Evolutionary conservation across 2,329 filamentous ascomycete genomes (phyloP).

Genomic region (Beauveria asiatica): DNA sequence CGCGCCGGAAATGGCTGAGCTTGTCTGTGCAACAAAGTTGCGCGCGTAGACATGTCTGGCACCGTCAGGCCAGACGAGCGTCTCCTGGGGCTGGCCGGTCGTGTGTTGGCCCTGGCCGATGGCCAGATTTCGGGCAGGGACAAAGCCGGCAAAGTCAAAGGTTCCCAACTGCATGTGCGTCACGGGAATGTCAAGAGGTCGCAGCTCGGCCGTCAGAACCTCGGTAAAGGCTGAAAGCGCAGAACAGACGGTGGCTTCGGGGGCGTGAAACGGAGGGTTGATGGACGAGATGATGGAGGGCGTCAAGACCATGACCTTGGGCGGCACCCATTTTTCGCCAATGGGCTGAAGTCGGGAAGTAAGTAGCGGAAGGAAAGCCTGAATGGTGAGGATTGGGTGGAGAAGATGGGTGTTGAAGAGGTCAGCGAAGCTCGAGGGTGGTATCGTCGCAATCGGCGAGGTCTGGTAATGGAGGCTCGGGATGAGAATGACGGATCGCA

Average conservation of each 20-base stretch:
- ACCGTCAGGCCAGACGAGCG: slow-evolving; percentile 54
- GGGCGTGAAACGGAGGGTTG: slow-evolving; percentile 70
- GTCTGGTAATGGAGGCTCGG: slow-evolving; percentile 74
- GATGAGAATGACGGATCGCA: slow-evolving; percentile 76
- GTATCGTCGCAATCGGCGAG: slow-evolving; percentile 76
- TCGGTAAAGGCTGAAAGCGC: slow-evolving; percentile 81
- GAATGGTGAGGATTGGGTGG: slow-evolving; percentile 78
- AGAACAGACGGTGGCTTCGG: slow-evolving; percentile 77
- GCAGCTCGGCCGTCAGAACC: slow-evolving; percentile 71
- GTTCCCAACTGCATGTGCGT: slow-evolving; percentile 86
- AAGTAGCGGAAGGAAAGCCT: slow-evolving; percentile 78
- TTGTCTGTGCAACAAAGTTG: slow-evolving; percentile 50
- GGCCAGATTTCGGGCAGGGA: slow-evolving; percentile 31
- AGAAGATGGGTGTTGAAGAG: slow-evolving; percentile 88
- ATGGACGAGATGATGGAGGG: slow-evolving; percentile 75
- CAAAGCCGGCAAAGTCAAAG: slow-evolving; percentile 71
- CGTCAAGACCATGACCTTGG: slow-evolving; percentile 67
- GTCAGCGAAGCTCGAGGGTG: slow-evolving; percentile 77
- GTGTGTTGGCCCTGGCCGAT: slow-evolving; percentile 31
- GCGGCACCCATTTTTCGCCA: slow-evolving; percentile 43
- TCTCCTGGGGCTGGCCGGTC: slow-evolving; percentile 35
- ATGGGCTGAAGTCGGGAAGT: slow-evolving; percentile 50
- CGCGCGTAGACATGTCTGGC: slow-evolving; percentile 52
- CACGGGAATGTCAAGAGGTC: slow-evolving; percentile 66
- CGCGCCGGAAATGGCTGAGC: slow-evolving; percentile 46